Evolutionary conservation across 169 alveolate species (phyloP), one percentile per base, ranked within the genome.

Genomic region (Eimeria mitis): DNA sequence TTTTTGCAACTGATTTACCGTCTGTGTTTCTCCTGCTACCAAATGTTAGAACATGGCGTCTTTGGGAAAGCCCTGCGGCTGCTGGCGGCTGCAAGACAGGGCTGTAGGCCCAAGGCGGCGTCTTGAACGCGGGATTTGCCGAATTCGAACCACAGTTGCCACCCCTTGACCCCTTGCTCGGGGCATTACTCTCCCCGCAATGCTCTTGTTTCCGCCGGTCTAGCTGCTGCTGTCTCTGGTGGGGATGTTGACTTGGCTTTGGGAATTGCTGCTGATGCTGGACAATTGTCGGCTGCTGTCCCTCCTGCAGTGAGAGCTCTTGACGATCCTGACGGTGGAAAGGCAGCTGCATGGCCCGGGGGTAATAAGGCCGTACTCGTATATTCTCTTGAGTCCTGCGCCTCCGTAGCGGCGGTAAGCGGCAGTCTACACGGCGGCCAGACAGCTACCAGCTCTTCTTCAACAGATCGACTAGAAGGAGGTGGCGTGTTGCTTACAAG

Each of bases 291-390:
- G 37, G 79, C 42, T 85, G 92, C 42, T 85, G 79, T 47, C 28
- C 71, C 70, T 44, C 68, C 49, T 87, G 94, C 84, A 76, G n/a
- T 23, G 8, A 52, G 52, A 76, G 37, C 52, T 59, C 79, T 21
- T 54, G 73, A 34, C 49, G 25, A 84, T 23, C 25, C 76, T 54
- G 79, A 31, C 54, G 25, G 40, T 54, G 63, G 56, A 44, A 44
- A 59, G 91, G 91, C 34, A 11, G 76, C 91, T 44, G 78, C 91
- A 84, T 79, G 84, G 84, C 84, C 84, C 59, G 84, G 61, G 49
- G 7, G 49, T 68, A 23, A 68, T 16, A 63, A 63, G 78, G 78
- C 47, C 47, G 78, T 34, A 4, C 13, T 25, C 37, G 11, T 63
- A 37, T 37, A 28, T 8, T 56, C 4, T 16, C 65, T 56, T 19